phyloP scores from a whole-genome alignment of 2,329 filamentous ascomycete genomes.

The Podosphaera xanthii region DNA sequence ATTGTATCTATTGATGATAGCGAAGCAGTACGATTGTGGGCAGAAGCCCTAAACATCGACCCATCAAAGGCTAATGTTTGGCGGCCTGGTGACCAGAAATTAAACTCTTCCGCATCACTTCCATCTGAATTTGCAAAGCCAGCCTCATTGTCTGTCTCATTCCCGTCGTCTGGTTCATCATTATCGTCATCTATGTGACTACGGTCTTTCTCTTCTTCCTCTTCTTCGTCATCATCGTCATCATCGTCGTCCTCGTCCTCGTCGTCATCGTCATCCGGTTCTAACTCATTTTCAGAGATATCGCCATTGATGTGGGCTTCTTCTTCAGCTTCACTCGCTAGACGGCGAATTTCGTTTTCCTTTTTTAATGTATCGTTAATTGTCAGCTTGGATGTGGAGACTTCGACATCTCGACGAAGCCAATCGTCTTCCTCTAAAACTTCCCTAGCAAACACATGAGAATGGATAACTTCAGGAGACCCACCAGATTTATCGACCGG shows the following conservation, averaged over 20 bases:
- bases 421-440: conserved; percentile 70
- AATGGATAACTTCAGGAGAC: conserved; percentile 32
- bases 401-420: conserved; percentile 43
- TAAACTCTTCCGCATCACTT: conserved; percentile 38
- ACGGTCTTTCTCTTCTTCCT: conserved; percentile 38
- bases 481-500: conserved; percentile 13
- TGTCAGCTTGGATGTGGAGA: conserved; percentile 45
- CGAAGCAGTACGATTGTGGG: conserved; percentile 23
- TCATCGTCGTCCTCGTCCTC: conserved; percentile 29
- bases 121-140: conserved; percentile 32
- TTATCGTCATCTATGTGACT: conserved; percentile 21
- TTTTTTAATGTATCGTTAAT: conserved; percentile 76
- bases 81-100: conserved; percentile 34
- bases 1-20: conserved; percentile 36
- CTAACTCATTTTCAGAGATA: conserved; percentile 22
- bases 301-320: conserved; percentile 63
- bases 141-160: conserved; percentile 3
- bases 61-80: conserved; percentile 12
- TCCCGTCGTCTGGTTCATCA: conserved; percentile 23
- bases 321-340: conserved; percentile 78
- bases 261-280: conserved; percentile 21
- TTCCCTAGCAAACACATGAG: conserved; percentile 83
- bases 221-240: conserved; percentile 44
- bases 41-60: conserved; percentile 11
- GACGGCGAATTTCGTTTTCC: conserved; percentile 66